Evolutionary conservation across 495 filamentous ascomycete species (phyloP), one percentile per base, ranked within the genome.

Genomic region (Tuber indicum): DNA sequence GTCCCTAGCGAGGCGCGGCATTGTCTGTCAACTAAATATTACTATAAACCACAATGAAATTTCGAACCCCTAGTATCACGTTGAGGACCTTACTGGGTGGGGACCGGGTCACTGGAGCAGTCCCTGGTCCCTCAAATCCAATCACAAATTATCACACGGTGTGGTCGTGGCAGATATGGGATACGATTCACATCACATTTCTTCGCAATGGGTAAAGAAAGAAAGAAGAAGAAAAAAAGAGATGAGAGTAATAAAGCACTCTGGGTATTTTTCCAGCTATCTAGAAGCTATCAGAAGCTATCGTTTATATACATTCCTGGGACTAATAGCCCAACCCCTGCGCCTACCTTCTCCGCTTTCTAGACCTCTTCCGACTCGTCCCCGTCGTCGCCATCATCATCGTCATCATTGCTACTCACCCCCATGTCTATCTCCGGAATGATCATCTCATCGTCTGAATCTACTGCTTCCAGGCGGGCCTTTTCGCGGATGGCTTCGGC

Each of bases 361-460:
- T 66, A 66, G 12, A 66, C 32, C 58, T 66, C 58, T 12, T 66
- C 58, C 12, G 58, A 66, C 26, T 70, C 69, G 14, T 78, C 39
- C 39, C 39, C 80, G 14, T 76, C 32, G 32, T 32, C 32, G 32
- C 32, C 32, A 32, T 32, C 32, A 32, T 32, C 32, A 32, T 32
- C 32, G 32, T 0, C 79, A 17, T 76, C 81, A 72, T 73, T 73
- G 39, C 80, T 79, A 9, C 78, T 80, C 0, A 73, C 81, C 5
- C 81, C 81, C 43, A 82, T 74, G 45, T 75, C 23, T 70, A 82
- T 82, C 71, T 79, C 80, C 0, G 81, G 81, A 14, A 82, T 80
- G n/a, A 73, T 75, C 74, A 79, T 77, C 41, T 82, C 81, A 19
- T 81, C 81, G 19, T 82, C 81, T 21, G 72, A 79, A 70, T 80